Conservation (phyloP, 1,284 basidiomycete genomes). For the Leccinum fuscescens region DNA sequence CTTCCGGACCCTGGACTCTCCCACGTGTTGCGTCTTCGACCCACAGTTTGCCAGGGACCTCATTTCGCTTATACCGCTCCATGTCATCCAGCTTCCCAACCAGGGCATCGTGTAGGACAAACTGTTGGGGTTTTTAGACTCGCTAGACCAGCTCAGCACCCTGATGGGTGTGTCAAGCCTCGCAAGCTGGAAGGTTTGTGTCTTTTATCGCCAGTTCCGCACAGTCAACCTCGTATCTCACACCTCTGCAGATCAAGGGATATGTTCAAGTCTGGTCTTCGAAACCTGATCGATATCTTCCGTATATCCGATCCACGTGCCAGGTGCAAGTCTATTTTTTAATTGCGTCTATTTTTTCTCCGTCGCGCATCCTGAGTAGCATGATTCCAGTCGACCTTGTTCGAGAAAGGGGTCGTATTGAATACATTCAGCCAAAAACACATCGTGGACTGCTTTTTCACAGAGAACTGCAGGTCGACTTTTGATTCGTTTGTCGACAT, state of each 20-base stretch:
- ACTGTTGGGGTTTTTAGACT: conserved; percentile 51
- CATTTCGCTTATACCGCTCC: conserved; percentile 73
- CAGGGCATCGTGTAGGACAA: conserved; percentile 53
- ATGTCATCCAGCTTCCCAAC: conserved; percentile 53
- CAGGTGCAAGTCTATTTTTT: conserved; percentile 40
- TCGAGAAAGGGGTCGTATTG: conserved; percentile 52
- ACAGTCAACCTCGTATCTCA: not conserved
- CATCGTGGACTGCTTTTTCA: conserved; percentile 65
- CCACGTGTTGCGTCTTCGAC: conserved; percentile 61
- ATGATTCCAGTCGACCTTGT: conserved; percentile 52
- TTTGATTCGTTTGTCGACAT: conserved; percentile 45
- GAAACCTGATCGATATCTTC: conserved; percentile 38
- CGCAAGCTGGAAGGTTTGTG: conserved; percentile 59
- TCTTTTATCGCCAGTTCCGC: not conserved
- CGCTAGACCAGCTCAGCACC: conserved; percentile 52
- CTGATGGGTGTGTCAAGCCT: conserved; percentile 42
- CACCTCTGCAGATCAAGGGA: conserved; percentile 45
- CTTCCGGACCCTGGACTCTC: conserved; percentile 44
- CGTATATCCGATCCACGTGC: conserved; percentile 60
- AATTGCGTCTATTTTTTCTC: conserved; percentile 2
- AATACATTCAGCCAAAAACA: conserved; percentile 50
- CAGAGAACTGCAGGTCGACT: conserved; percentile 55
- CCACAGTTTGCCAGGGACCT: conserved; percentile 68
- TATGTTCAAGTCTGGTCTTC: conserved; percentile 49
- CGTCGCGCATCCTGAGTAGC: conserved; percentile 4